phyloP scores from a whole-genome alignment of 2,329 filamentous ascomycete species.

The Fusarium torreyae region DNA sequence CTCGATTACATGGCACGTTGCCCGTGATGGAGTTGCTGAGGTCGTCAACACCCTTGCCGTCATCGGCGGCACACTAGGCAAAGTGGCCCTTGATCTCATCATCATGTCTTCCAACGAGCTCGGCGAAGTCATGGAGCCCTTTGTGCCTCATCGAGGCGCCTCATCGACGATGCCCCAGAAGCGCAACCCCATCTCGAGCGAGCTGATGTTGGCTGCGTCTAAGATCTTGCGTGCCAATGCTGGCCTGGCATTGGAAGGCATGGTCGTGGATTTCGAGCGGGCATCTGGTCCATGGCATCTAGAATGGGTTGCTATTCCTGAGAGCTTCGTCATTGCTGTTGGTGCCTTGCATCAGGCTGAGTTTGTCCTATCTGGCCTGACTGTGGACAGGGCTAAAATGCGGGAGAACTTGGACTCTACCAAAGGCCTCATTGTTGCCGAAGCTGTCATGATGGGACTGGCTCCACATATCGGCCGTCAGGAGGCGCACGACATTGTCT shows the following conservation, averaged over 20 bases:
- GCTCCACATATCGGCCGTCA: constrained; percentile 67
- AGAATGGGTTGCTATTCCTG: constrained; percentile 70
- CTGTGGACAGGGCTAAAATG: constrained; percentile 66
- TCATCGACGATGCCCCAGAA: constrained; percentile 73
- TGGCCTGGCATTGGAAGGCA: constrained; percentile 66
- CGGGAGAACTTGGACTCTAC: constrained; percentile 66
- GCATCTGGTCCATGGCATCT: constrained; percentile 72
- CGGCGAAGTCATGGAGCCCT: constrained; percentile 66
- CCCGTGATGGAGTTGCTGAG: constrained; percentile 68
- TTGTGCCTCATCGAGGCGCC: constrained; percentile 67
- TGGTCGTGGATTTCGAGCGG: constrained; percentile 72
- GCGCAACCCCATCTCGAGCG: constrained; percentile 71
- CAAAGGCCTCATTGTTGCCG: constrained; percentile 68
- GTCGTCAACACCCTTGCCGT: constrained; percentile 68
- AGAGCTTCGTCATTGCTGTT: constrained; percentile 67
- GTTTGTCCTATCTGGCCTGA: constrained; percentile 66
- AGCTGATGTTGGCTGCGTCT: constrained; percentile 68
- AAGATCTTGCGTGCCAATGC: constrained; percentile 69
- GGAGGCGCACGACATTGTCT: constrained; percentile 69
- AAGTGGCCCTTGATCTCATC: constrained; percentile 70
- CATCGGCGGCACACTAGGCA: constrained; percentile 67
- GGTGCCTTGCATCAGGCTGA: constrained; percentile 68
- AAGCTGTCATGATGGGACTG: constrained; percentile 74
- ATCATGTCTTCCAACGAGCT: constrained; percentile 72
- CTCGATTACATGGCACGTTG: constrained; percentile 71